phyloP scores from a whole-genome alignment of 306 rosid species.

The Prinsepia uniflora region DNA sequence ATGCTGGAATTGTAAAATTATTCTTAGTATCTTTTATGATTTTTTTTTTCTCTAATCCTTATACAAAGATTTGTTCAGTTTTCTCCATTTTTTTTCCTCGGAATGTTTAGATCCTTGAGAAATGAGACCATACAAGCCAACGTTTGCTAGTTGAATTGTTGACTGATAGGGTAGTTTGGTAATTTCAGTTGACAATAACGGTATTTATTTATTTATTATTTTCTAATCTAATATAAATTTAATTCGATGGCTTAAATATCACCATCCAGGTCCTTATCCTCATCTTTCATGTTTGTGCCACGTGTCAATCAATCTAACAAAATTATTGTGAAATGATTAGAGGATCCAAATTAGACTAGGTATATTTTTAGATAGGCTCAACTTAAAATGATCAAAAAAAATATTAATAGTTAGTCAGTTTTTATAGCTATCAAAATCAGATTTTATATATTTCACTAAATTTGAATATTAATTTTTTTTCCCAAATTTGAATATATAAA shows the following conservation, averaged over 20 bases:
- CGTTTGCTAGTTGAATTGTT: background rate
- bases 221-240: too few relatives aligned
- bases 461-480: too few relatives aligned
- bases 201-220: background rate
- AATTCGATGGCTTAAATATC: background rate
- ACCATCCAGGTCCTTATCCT: background rate
- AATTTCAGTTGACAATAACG: background rate
- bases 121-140: background rate
- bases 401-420: too few relatives aligned
- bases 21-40: background rate
- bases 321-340: too few relatives aligned
- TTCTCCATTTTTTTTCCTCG: background rate
- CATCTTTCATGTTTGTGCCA: background rate
- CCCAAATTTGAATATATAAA: too few relatives aligned
- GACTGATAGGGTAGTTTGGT: background rate
- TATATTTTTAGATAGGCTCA: too few relatives aligned
- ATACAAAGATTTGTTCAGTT: background rate
- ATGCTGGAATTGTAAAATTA: slow-evolving; percentile 10
- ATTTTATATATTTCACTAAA: too few relatives aligned
- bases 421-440: too few relatives aligned
- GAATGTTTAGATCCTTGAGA: background rate
- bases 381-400: too few relatives aligned
- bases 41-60: background rate
- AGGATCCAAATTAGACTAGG: too few relatives aligned
- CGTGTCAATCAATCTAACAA: background rate